Percentiles rank a stretch among this genome's conserved stretches.
Conservation (phyloP, 2,329 filamentous ascomycete species). For the Arthrobotrys sinensis region DNA sequence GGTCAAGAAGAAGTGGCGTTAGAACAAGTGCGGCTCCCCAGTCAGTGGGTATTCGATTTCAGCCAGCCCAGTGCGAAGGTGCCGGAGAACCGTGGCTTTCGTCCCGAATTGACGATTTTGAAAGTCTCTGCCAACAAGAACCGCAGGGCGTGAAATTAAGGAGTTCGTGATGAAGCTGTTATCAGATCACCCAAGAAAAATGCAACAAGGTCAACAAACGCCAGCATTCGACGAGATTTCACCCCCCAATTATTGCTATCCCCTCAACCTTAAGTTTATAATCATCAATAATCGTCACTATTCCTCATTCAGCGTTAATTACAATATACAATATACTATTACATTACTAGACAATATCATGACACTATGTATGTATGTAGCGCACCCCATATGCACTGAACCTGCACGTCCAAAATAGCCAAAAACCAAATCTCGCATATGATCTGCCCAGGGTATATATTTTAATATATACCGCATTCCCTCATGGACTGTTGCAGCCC, state of each 20-base stretch:
- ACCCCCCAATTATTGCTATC: background rate
- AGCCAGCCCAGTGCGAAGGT: constrained; percentile 19
- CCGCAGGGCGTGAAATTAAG: background rate
- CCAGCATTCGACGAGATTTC: background rate
- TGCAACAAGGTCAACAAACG: constrained; percentile 14
- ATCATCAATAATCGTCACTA: background rate
- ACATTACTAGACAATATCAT: constrained; percentile 24
- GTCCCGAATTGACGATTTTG: background rate
- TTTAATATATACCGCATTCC: constrained; percentile 55
- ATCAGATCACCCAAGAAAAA: background rate
- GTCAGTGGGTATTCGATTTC: constrained; percentile 24
- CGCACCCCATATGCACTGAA: constrained; percentile 16
- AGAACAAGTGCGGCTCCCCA: constrained; percentile 36
- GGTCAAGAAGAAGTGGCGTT: constrained; percentile 39
- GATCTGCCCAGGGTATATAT: constrained; percentile 44
- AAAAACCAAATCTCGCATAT: constrained; percentile 53
- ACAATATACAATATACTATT: constrained; percentile 20
- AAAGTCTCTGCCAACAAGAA: too few species aligned
- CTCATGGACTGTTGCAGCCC: background rate
- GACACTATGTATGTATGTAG: background rate
- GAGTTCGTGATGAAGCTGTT: background rate
- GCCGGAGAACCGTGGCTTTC: constrained; percentile 17
- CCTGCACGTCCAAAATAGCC: constrained; percentile 43
- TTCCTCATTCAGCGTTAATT: constrained; percentile 9
- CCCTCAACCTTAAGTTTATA: background rate